Percentiles rank a stretch among this genome's conserved stretches.
These are phyloP conservation scores for Ceratocystis huliohia DNA, from an alignment of 2,329 filamentous ascomycete species.

Conservation along the genomic window DNA sequence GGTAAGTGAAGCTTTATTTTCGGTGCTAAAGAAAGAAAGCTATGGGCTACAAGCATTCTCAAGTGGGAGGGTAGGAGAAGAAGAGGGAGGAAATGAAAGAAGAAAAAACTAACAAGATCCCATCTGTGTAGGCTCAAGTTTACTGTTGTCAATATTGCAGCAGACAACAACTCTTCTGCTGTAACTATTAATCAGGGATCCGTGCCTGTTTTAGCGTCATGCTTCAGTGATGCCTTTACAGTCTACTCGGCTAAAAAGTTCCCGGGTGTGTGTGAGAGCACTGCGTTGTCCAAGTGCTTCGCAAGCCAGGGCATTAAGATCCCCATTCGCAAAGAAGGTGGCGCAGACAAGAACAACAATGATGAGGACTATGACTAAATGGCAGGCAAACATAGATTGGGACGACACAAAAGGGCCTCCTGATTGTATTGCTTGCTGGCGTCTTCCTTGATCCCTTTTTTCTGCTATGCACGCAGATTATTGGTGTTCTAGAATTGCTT, in stretches of 20 bases:
- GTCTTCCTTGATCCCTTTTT: background rate
- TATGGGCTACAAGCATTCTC: too few species aligned
- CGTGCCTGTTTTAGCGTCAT: slow-evolving; percentile 69
- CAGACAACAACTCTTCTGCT: slow-evolving; percentile 29
- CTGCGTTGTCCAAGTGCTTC: slow-evolving; percentile 79
- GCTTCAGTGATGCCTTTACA: slow-evolving; percentile 79
- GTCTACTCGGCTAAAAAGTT: slow-evolving; percentile 98
- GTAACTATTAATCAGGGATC: slow-evolving; percentile 55
- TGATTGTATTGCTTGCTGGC: background rate
- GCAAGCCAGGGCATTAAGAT: slow-evolving; percentile 93
- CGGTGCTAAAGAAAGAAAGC: too few species aligned
- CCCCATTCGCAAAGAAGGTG: slow-evolving; percentile 77
- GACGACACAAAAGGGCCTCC: background rate
- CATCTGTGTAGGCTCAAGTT: slow-evolving; percentile 41
- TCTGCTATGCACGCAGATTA: background rate
- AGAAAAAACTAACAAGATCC: background rate
- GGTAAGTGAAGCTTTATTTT: slow-evolving; percentile 39
- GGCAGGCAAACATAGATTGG: background rate
- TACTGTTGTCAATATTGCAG: slow-evolving; percentile 66
- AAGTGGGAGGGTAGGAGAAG: too few species aligned
- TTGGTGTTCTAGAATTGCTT: background rate
- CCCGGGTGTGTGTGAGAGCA: slow-evolving; percentile 91
- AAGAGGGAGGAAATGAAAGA: too few species aligned
- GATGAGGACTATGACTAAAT: slow-evolving; percentile 37
- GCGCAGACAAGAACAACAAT: slow-evolving; percentile 33